These are phyloP conservation scores for Babesia microti DNA, from an alignment of 169 alveolate genomes.

Conservation along the genomic window DNA sequence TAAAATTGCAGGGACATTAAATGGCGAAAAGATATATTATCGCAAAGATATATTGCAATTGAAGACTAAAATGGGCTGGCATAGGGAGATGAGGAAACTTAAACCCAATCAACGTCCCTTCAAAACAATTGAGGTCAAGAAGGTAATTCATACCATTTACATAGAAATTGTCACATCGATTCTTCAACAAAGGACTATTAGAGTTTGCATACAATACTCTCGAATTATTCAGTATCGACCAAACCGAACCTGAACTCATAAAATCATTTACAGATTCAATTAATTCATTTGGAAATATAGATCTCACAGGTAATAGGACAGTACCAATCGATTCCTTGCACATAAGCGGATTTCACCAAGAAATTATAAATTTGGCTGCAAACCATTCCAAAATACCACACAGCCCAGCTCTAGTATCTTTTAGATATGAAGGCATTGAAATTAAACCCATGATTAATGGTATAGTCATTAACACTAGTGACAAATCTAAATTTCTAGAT, in stretches of 20 bases:
- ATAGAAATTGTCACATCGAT: no score
- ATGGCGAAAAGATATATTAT: slow-evolving; percentile 25
- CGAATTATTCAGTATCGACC: slow-evolving; percentile 2
- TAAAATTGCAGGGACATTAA: slow-evolving; percentile 7
- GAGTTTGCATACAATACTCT: slow-evolving; percentile 5
- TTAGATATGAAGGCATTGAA: slow-evolving; percentile 2
- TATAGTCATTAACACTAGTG: slow-evolving; percentile 7
- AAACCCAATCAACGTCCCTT: neutral
- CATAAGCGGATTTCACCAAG: slow-evolving; percentile 10
- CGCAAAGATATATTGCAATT: slow-evolving; percentile 22
- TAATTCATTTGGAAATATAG: neutral
- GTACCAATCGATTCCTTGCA: slow-evolving; percentile 23
- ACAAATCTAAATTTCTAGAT: slow-evolving; percentile 6
- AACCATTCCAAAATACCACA: slow-evolving; percentile 1
- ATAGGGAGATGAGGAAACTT: slow-evolving; percentile 20
- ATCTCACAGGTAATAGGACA: slow-evolving; percentile 8
- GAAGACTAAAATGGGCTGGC: slow-evolving; percentile 28
- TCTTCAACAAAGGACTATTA: slow-evolving; percentile 1
- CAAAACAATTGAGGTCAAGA: neutral
- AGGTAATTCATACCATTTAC: neutral
- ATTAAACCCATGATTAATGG: slow-evolving; percentile 33
- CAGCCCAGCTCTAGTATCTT: slow-evolving; percentile 29
- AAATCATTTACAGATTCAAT: slow-evolving; percentile 3
- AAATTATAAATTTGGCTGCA: slow-evolving; percentile 7
- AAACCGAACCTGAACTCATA: slow-evolving; percentile 4